phyloP scores from a whole-genome alignment of 345 rosid genomes.

The Salix caprea region DNA sequence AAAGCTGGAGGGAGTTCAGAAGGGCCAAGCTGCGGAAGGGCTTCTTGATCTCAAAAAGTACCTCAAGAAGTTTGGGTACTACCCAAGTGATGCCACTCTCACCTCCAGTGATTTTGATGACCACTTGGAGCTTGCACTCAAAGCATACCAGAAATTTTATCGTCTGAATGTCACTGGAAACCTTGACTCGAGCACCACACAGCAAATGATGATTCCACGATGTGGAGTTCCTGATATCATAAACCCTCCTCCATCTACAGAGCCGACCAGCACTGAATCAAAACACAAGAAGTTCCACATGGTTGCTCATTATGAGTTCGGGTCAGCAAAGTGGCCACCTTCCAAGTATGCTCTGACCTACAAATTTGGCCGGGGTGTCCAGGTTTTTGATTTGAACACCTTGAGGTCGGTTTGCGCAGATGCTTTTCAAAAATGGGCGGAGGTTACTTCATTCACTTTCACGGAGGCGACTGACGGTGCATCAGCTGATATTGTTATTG shows the following conservation, averaged over 20 bases:
- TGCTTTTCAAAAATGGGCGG: constrained; percentile 5
- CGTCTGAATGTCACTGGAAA: background rate
- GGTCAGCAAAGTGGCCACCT: constrained; percentile 1
- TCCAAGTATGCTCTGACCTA: constrained; percentile 11
- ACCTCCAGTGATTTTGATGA: background rate
- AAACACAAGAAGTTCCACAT: background rate
- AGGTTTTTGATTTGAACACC: background rate
- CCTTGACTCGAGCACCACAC: background rate
- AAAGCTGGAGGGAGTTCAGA: constrained; percentile 4
- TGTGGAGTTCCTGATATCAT: background rate
- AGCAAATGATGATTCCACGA: constrained; percentile 1
- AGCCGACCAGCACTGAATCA: background rate
- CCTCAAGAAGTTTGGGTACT: constrained; percentile 14
- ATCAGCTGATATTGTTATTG: constrained; percentile 5
- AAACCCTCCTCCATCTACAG: too few species aligned
- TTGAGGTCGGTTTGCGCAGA: background rate
- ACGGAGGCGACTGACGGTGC: background rate
- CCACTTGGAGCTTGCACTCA: background rate
- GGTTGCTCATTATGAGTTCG: background rate
- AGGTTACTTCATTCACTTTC: constrained; percentile 4
- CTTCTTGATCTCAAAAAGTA: constrained; percentile 7
- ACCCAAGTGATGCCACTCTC: background rate
- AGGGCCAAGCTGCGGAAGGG: constrained; percentile 4
- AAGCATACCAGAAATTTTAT: background rate
- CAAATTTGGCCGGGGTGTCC: background rate